Evolutionary conservation across 805 yeast species (phyloP), one percentile per base, ranked within the genome.

Genomic region (Kodamaea restingae): DNA sequence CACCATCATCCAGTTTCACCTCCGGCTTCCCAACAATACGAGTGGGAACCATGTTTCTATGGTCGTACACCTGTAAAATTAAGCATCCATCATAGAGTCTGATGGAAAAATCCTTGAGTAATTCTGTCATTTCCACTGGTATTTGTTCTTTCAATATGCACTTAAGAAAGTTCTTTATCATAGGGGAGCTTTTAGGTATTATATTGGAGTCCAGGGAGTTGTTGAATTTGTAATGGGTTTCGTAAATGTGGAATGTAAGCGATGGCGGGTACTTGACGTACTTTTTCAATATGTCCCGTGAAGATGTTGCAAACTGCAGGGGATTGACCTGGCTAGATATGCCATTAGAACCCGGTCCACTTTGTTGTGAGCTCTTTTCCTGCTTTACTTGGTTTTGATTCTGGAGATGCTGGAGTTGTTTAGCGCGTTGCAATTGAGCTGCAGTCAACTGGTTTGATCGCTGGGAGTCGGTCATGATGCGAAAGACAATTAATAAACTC

Each of bases 141-240:
- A 91, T 86, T 51, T 81, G 82, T 37, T 91, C 95, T 40, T 76
- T 69, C 11, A 88, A 81, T 8, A 91, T 84, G 53, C 80, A 84
- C 47, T 81, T 80, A 44, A 91, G 64, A 51, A 93, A 93, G 46
- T 81, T 85, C 56, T 81, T 84, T 36, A 87, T 76, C 55, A 85
- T 75, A 11, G 87, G 83, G 44, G 86, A 84, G 51, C 75, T 75
- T 54, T 84, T 84, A 5, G 95, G 88, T 29, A 93, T 84, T 4
- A 61, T 57, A 35, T 85, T 75, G 6, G 95, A 88, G 50, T 90
- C 97, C 54, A 73, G 75, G 37, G 84, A 91, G 47, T 85, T 86
- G 46, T 95, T 95, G 65, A 91, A 90, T 44, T 95, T 76, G 59
- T 81, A 91, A 61, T 90, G 95, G 41, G 87, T 88, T 51, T 88